These are phyloP conservation scores for Jatropha multifida DNA, from an alignment of 441 rosid species.

Conservation along the genomic window DNA sequence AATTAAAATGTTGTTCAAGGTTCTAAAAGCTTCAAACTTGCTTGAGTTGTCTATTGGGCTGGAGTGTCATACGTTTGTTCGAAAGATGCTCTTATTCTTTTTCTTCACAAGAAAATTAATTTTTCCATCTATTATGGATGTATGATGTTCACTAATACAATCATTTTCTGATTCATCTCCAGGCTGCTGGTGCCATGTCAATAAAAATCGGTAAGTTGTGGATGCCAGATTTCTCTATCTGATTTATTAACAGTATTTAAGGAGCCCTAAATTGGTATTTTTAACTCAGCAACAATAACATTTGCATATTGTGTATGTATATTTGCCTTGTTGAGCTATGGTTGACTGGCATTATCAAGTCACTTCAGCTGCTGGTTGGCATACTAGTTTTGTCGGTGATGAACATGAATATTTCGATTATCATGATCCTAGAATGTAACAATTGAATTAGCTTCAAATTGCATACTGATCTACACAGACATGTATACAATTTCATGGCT, in stretches of 20 bases:
- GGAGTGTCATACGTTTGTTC: not conserved
- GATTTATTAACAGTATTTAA: no score
- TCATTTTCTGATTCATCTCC: conserved; percentile 25
- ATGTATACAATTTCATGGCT: not conserved
- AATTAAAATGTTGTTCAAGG: not conserved
- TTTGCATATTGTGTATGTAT: not conserved
- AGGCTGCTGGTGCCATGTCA: conserved; percentile 97
- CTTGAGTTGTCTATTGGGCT: not conserved
- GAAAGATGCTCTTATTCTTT: not conserved
- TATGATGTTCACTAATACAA: not conserved
- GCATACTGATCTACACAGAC: not conserved
- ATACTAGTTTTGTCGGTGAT: not conserved
- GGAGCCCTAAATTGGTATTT: not conserved
- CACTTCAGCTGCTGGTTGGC: not conserved
- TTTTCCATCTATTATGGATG: not conserved
- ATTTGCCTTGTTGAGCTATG: not conserved
- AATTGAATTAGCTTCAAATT: conserved; percentile 4
- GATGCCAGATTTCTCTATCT: not conserved
- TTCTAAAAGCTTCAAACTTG: not conserved
- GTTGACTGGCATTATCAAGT: not conserved
- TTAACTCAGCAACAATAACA: not conserved
- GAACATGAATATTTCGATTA: not conserved
- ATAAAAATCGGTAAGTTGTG: conserved; percentile 82
- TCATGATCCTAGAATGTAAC: not conserved
- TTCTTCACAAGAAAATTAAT: not conserved